Evolutionary conservation across 306 rosid genomes (phyloP), one percentile per base, ranked within the genome.

Genomic region (Cucumis hystrix): DNA sequence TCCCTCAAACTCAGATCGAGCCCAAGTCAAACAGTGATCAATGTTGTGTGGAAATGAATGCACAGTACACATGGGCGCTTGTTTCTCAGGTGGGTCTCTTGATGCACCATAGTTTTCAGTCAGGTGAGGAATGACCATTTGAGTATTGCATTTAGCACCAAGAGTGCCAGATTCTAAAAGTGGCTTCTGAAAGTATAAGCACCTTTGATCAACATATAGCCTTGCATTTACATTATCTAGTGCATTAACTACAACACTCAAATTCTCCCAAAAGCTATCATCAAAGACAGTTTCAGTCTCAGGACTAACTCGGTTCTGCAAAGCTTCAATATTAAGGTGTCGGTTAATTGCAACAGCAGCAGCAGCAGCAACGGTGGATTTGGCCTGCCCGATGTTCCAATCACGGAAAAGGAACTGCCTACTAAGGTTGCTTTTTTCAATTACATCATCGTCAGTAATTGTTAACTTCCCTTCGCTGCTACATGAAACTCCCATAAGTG

Each of bases 11-110:
- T 95, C 99, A 16, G 99, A 95, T 79, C 99, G 92, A 72, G 97
- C 99, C 99, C 99, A 95, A 45, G 99, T 95, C 90, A 95, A 84
- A 87, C 99, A 95, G 80, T 95, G 99, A 59, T 95, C 97, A 77
- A 95, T 95, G 82, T 92, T 95, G 88, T 95, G 97, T 0, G 99
- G 99, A 82, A 95, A 95, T 5, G 99, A 95, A 87, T 95, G 99
- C 63, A 95, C 91, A 30, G 97, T 95, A 88, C 99, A 95, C 99
- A 95, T 95, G 10, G 99, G 99, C 2, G 99, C 99, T 83, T 95
- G 97, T 84, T 90, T 95, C 90, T 95, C 97, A 57, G 99, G 99
- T 49, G 97, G 99, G 82, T 95, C 99, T 83, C 99, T 92, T 43
- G 99, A 95, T 37, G 99, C 99, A 37, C 99, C 99, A 81, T 95